phyloP scores from a whole-genome alignment of 192 early-diverging fungal species.

The Chytriomyces confervae region DNA sequence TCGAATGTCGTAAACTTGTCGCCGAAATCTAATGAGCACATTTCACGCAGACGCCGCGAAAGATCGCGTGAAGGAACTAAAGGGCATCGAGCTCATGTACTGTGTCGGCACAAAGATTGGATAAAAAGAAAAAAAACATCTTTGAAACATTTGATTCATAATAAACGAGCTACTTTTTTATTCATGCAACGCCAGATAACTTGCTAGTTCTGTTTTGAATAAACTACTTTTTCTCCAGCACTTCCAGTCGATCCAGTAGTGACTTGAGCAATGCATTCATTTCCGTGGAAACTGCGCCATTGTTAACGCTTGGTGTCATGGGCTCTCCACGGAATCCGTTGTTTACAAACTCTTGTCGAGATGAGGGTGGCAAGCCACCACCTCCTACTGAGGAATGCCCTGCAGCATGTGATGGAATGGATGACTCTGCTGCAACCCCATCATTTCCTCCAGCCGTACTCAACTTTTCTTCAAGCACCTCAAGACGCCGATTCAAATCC shows the following conservation, averaged over 20 bases:
- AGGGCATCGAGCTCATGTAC: conserved; percentile 22
- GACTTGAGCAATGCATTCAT: conserved; percentile 25
- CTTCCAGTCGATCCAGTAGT: conserved; percentile 44
- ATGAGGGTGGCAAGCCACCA: not conserved
- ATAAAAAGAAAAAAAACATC: not conserved
- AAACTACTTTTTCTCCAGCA: conserved; percentile 37
- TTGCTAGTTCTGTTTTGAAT: not conserved
- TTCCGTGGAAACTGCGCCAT: not conserved
- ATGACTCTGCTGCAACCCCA: not conserved
- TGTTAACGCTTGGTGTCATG: conserved; percentile 34
- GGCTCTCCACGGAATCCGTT: conserved; percentile 44
- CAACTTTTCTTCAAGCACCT: conserved; percentile 42
- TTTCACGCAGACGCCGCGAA: not conserved
- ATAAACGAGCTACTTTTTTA: not conserved
- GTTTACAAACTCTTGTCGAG: not conserved
- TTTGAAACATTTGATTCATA: not conserved
- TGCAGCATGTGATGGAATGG: not conserved
- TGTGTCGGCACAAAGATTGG: not conserved
- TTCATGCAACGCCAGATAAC: not conserved
- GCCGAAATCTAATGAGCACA: not conserved
- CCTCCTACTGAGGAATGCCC: not conserved
- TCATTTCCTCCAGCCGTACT: not conserved
- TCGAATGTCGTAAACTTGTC: not conserved
- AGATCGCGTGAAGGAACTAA: not conserved
- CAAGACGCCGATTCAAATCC: conserved; percentile 56